These are phyloP conservation scores for Anacardium occidentale DNA, from an alignment of 345 rosid genomes.

Conservation along the genomic window DNA sequence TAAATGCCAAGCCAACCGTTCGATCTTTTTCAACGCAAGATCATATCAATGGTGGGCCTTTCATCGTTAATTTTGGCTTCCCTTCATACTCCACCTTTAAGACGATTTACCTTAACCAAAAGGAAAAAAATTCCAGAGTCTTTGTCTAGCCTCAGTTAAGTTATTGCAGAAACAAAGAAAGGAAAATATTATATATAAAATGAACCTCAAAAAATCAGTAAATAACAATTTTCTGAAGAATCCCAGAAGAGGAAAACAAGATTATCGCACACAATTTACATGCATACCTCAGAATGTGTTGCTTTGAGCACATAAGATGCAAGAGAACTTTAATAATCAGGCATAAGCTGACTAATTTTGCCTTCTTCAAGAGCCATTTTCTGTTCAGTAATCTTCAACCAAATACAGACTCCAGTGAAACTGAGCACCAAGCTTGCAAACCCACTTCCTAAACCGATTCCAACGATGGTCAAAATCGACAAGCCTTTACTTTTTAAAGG, in stretches of 20 bases:
- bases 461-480: conserved; percentile 80
- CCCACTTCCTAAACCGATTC: conserved; percentile 95
- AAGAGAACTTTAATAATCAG: conserved; percentile 45
- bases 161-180: neutral
- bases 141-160: neutral
- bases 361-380: conserved; percentile 68
- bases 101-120: too few relatives aligned
- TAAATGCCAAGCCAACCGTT: neutral
- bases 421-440: conserved; percentile 80
- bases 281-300: too few relatives aligned
- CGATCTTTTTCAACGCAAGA: conserved; percentile 1
- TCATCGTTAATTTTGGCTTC: neutral
- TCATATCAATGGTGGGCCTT: neutral
- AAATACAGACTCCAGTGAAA: conserved; percentile 84
- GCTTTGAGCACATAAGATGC: neutral
- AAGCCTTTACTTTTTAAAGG: conserved; percentile 64
- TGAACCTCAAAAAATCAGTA: too few relatives aligned
- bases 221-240: too few relatives aligned
- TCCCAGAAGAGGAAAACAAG: too few relatives aligned
- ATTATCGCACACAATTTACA: too few relatives aligned
- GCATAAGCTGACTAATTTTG: conserved; percentile 74
- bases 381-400: conserved; percentile 77
- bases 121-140: neutral
- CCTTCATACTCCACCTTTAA: neutral
- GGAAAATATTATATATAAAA: too few relatives aligned